These are phyloP conservation scores for Verbena officinalis DNA, from an alignment of 257 asterid species.

Conservation along the genomic window DNA sequence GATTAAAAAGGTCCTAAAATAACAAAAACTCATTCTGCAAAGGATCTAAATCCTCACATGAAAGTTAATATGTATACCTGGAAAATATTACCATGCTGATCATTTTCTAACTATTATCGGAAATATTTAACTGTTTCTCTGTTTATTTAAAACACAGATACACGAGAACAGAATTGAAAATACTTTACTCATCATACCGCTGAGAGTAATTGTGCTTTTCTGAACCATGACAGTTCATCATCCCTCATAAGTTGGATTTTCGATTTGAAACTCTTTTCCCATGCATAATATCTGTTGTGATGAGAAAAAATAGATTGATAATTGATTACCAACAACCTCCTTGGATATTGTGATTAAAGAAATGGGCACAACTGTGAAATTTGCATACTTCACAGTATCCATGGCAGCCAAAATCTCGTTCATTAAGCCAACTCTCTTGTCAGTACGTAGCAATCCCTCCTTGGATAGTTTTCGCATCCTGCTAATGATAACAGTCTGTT, in stretches of 20 bases:
- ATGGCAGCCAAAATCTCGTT: slow-evolving; percentile 86
- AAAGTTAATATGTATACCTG: not conserved
- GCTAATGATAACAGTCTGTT: slow-evolving; percentile 76
- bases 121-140: slow-evolving; percentile 7
- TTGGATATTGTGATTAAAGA: slow-evolving; percentile 1
- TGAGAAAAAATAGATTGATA: slow-evolving; percentile 20
- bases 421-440: slow-evolving; percentile 81
- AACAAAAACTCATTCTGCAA: slow-evolving; percentile 8
- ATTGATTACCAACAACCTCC: slow-evolving; percentile 8
- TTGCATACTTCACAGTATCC: slow-evolving; percentile 86
- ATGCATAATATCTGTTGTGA: slow-evolving; percentile 68
- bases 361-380: not conserved
- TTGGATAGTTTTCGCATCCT: slow-evolving; percentile 70
- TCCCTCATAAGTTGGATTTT: slow-evolving; percentile 66
- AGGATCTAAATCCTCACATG: slow-evolving; percentile 8
- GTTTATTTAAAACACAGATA: not conserved
- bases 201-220: slow-evolving; percentile 69
- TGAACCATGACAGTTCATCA: slow-evolving; percentile 79
- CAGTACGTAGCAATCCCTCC: slow-evolving; percentile 80
- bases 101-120: not conserved
- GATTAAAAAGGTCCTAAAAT: not conserved
- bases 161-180: not conserved
- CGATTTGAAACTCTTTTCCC: slow-evolving; percentile 84
- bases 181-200: slow-evolving; percentile 55
- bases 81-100: not conserved